These are phyloP conservation scores for Wakefieldia striispora DNA, from an alignment of 768 basidiomycete genomes.

Conservation along the genomic window DNA sequence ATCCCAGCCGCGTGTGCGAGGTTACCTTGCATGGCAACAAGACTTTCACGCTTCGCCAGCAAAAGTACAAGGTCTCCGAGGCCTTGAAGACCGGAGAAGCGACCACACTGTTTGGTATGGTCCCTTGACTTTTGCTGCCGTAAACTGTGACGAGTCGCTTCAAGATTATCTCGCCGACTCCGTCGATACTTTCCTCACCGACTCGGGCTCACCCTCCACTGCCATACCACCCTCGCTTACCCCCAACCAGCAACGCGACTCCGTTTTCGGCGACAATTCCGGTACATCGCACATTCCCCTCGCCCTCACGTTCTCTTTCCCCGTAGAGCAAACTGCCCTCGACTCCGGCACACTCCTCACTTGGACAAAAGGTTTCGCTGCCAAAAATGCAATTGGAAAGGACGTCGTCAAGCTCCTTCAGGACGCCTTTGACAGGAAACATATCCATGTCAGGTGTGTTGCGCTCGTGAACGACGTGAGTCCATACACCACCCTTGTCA, in stretches of 20 bases:
- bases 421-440: slow-evolving; percentile 88
- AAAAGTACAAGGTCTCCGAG: slow-evolving; percentile 97
- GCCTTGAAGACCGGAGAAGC: slow-evolving; percentile 92
- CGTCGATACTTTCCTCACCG: slow-evolving; percentile 90
- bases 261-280: slow-evolving; percentile 14
- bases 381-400: slow-evolving; percentile 83
- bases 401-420: slow-evolving; percentile 90
- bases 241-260: slow-evolving; percentile 12
- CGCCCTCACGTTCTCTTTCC: slow-evolving; percentile 96
- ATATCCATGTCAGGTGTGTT: slow-evolving; percentile 87
- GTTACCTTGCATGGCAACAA: slow-evolving; percentile 88
- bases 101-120: slow-evolving; percentile 75
- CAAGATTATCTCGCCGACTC: slow-evolving; percentile 97
- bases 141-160: slow-evolving; percentile 11
- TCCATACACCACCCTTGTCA: slow-evolving; percentile 39
- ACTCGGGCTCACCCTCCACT: slow-evolving; percentile 29
- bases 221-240: slow-evolving; percentile 28
- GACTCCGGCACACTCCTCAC: slow-evolving; percentile 87
- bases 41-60: slow-evolving; percentile 86
- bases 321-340: slow-evolving; percentile 94
- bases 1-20: slow-evolving; percentile 85
- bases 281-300: slow-evolving; percentile 57
- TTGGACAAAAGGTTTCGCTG: slow-evolving; percentile 96
- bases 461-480: slow-evolving; percentile 93
- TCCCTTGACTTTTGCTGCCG: background rate